Evolutionary conservation across 257 asterid genomes (phyloP).

Genomic region (Solanum tacnaense): DNA sequence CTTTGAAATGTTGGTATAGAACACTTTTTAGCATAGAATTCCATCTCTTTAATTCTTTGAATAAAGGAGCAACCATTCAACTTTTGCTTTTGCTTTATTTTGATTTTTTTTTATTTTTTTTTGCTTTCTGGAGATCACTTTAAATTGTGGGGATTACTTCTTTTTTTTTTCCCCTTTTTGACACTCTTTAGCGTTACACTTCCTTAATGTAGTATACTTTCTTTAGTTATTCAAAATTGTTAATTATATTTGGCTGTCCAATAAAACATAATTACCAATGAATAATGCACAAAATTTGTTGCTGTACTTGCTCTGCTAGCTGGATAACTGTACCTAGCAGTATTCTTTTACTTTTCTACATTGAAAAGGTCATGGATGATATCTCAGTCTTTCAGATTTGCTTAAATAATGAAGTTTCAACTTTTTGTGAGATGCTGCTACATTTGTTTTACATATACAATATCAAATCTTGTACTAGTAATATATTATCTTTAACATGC

Average conservation of each 20-base stretch:
- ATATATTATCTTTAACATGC: background rate
- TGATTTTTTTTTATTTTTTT: slow-evolving; percentile 4
- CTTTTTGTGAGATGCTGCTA: background rate
- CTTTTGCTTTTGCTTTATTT: slow-evolving; percentile 38
- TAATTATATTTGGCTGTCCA: background rate
- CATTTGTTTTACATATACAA: background rate
- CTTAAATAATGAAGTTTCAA: slow-evolving; percentile 2
- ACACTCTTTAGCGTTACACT: background rate
- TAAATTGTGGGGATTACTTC: slow-evolving; percentile 7
- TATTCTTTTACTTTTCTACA: slow-evolving; percentile 31
- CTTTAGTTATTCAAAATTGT: background rate
- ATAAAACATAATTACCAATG: background rate
- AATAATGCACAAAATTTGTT: background rate
- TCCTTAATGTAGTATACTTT: background rate
- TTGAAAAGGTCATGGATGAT: slow-evolving; percentile 26
- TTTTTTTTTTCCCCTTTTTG: slow-evolving; percentile 1
- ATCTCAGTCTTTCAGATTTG: slow-evolving; percentile 22
- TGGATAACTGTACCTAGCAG: background rate
- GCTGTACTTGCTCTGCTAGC: background rate
- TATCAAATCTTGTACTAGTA: background rate
- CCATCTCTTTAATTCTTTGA: slow-evolving; percentile 18
- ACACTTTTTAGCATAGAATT: slow-evolving; percentile 36
- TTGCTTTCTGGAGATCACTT: slow-evolving; percentile 17
- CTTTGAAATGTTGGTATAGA: background rate
- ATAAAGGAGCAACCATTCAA: slow-evolving; percentile 21